Evolutionary conservation across 2,329 filamentous ascomycete genomes (phyloP), one percentile per base, ranked within the genome.

Genomic region (Dendrostoma leiphaemia): DNA sequence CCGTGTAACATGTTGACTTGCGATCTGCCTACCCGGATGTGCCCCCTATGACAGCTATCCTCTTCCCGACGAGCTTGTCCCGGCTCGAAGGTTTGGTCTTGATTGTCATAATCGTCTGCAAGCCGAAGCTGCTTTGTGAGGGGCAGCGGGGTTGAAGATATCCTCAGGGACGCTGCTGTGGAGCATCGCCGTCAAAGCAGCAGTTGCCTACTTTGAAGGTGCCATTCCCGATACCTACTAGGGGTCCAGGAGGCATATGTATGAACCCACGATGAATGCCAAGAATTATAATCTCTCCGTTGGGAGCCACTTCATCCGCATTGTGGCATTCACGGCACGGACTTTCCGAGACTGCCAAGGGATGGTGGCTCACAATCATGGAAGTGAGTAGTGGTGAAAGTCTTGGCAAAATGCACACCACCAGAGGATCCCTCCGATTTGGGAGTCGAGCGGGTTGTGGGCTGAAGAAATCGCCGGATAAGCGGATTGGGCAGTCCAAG

Each of bases 1-100:
- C 26, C 38, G 12, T 19, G 17, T n/a, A 51, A 32, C n/a, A 12
- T 24, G 21, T 21, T n/a, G n/a, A n/a, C n/a, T n/a, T n/a, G n/a
- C n/a, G 31, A 17, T 4, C 35, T 17, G 48, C 56, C 7, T 60
- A 69, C 69, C 69, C 69, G 1, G 69, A 71, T 2, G 68, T 66
- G 10, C 69, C 70, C n/a, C 70, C 70, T 28, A 71, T 64, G 15
- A 71, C 65, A 48, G 66, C 64, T 15, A 71, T 61, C 51, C 66
- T 70, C 59, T 71, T 65, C 48, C 65, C 65, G 0, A 60, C 60
- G 34, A 71, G 66, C 51, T 71, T 71, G 23, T 71, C 69, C 31
- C 41, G 35, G 26, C 45, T 57, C 24, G 50, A 51, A 4, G 41
- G 29, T 21, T 9, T 44, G 24, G 31, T 41, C 43, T 46, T 55